Base-by-base conservation (phyloP, 371 early-diverging fungal species). In the Mucor ambiguus region DNA sequence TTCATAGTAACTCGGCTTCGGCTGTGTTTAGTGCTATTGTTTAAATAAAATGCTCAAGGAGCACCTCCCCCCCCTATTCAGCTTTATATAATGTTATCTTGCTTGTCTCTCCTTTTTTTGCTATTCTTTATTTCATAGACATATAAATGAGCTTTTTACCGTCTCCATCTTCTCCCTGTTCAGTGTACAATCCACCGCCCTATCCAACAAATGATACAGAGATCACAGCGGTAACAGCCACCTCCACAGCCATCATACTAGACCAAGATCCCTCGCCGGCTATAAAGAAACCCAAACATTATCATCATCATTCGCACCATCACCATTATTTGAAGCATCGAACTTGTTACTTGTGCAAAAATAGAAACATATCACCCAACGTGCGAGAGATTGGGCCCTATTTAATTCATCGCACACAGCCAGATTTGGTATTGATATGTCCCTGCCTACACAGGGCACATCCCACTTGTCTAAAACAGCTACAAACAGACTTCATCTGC, bases 381-480 rank as follows among this genome's bases (percentile, higher is more conserved):
- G 26, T 20, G 4, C 49, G 59, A 64, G 68, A 49, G 12, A 32
- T 72, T 33, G 72, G 72, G 10, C 72, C 72, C 22, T 63, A 67
- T 24, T 58, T 72, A 11, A 68, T 72, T 29, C 72, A 72, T 37
- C 56, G 46, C 7, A 63, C 35, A 24, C 60, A 58, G 2, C 62
- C 72, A 8, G 64, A 58, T 35, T 33, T 67, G 30, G 62, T 61
- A 35, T 4, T 28, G 26, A 58, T 61, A 0, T 72, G 72, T 37
- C 72, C 72, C 48, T 72, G 72, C 54, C 33, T 28, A 37, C 32
- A 68, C 22, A 54, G 49, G 56, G 77, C 71, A 11, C 80, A 80
- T 49, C 61, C 68, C 11, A 49, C 52, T 16, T 80, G 80, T 43
- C 32, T 77, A 18, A 62, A 58, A 12, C 30, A 57, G 14, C 56